These are phyloP conservation scores for Sphagnum tenellum DNA, from an alignment of 225 moss, liverwort and hornwort genomes.

Conservation along the genomic window DNA sequence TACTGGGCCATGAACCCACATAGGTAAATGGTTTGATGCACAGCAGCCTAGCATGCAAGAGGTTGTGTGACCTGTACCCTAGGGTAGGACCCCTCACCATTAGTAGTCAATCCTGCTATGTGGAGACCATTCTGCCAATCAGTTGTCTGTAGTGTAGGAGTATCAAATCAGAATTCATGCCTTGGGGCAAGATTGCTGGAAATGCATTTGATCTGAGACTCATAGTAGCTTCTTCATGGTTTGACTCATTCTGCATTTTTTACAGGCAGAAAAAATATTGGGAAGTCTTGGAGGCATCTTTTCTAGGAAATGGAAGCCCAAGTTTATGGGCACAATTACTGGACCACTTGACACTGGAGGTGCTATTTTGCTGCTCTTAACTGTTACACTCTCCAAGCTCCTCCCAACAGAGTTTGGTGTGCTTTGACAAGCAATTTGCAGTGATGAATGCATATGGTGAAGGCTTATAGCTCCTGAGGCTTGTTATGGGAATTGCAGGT, in stretches of 20 bases:
- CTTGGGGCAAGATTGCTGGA: neutral
- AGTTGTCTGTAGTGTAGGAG: neutral
- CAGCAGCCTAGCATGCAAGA: neutral
- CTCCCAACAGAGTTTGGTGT: neutral
- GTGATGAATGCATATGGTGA: neutral
- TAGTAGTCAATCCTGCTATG: too few species aligned
- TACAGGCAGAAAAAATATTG: conserved; percentile 53
- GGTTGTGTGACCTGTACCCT: neutral
- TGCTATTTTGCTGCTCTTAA: conserved; percentile 10
- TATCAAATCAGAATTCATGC: neutral
- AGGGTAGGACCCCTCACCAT: too few species aligned
- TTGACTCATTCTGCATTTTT: too few species aligned
- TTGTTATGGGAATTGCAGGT: conserved; percentile 1
- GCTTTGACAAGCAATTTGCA: too few species aligned
- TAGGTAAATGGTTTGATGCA: neutral
- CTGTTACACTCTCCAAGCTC: neutral
- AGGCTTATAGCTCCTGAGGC: neutral
- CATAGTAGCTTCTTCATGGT: neutral
- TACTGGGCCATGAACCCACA: neutral
- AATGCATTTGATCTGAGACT: neutral
- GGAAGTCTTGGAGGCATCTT: conserved; percentile 51
- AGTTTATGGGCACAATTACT: conserved; percentile 30
- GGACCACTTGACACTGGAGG: conserved; percentile 24
- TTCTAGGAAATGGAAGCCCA: conserved; percentile 48
- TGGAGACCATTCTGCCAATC: neutral